Percentiles rank a stretch among this genome's conserved stretches.
Evolutionary conservation across 805 yeast genomes (phyloP).

Genomic region (Sugiyamaella mastotermitis): DNA sequence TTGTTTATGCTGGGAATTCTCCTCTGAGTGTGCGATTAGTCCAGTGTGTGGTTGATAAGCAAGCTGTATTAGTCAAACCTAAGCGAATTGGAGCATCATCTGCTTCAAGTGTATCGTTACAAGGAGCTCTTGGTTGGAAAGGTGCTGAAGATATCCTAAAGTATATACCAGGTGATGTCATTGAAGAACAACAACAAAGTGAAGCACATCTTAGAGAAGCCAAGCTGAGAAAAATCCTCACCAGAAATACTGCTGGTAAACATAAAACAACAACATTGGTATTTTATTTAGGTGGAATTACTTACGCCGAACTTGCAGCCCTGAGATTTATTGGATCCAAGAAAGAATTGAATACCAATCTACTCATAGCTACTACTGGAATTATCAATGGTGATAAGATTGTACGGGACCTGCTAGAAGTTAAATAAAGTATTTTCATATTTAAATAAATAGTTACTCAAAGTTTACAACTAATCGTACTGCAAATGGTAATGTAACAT

Average conservation of each 20-base stretch:
- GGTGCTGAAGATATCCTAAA: constrained; percentile 35
- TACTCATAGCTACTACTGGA: constrained; percentile 45
- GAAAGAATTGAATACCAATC: constrained; percentile 32
- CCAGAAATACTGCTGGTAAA: constrained; percentile 28
- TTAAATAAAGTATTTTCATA: too few relatives aligned
- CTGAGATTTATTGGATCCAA: constrained; percentile 51
- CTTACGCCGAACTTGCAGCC: constrained; percentile 77
- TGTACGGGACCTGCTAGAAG: too few relatives aligned
- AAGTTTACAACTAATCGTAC: constrained; percentile 22
- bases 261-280: constrained; percentile 33
- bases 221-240: constrained; percentile 28
- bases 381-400: constrained; percentile 39
- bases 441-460: constrained; percentile 3
- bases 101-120: not conserved
- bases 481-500: constrained; percentile 45
- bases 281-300: constrained; percentile 79
- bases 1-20: constrained; percentile 74
- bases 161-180: constrained; percentile 31
- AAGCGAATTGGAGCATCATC: too few relatives aligned
- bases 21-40: constrained; percentile 69
- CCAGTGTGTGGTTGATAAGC: constrained; percentile 58
- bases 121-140: constrained; percentile 31
- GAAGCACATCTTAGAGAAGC: constrained; percentile 25
- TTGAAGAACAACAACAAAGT: constrained; percentile 28
- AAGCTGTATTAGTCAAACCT: too few relatives aligned